phyloP scores from a whole-genome alignment of 257 asterid genomes.

The Salvia hispanica region DNA sequence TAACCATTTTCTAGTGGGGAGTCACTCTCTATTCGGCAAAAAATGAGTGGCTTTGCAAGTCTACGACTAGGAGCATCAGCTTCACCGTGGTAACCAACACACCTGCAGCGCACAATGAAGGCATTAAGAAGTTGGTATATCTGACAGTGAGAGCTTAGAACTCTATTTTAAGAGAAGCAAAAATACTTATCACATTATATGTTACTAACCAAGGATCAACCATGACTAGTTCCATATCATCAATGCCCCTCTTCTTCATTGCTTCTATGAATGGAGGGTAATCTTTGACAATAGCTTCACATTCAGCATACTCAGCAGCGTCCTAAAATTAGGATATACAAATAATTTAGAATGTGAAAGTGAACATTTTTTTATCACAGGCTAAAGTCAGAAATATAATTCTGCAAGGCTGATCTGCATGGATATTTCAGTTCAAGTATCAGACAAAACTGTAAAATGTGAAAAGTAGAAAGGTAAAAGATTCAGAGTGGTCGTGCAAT shows the following conservation, averaged over 20 bases:
- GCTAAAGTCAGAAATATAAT: conserved; percentile 3
- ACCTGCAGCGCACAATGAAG: conserved; percentile 56
- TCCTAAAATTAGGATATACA: conserved; percentile 50
- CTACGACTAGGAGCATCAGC: conserved; percentile 95
- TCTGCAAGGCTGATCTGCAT: conserved; percentile 7
- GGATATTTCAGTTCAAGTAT: neutral
- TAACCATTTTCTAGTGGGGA: conserved; percentile 98
- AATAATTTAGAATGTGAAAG: conserved; percentile 11
- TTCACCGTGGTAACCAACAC: conserved; percentile 88
- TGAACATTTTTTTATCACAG: conserved; percentile 2
- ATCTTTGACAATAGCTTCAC: conserved; percentile 91
- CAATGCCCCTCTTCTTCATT: conserved; percentile 98
- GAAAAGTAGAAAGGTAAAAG: neutral
- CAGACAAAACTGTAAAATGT: neutral
- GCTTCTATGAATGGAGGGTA: conserved; percentile 92
- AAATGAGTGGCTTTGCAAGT: conserved; percentile 94
- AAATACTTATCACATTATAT: neutral
- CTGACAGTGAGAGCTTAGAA: conserved; percentile 17
- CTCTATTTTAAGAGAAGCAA: conserved; percentile 9
- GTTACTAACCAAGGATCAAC: conserved; percentile 91
- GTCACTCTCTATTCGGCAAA: conserved; percentile 92
- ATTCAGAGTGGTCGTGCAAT: neutral
- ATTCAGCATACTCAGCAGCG: conserved; percentile 97
- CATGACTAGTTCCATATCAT: conserved; percentile 99
- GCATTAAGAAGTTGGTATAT: conserved; percentile 9